Conservation (phyloP, 768 basidiomycete genomes). For the Phlegmacium glaucopus region DNA sequence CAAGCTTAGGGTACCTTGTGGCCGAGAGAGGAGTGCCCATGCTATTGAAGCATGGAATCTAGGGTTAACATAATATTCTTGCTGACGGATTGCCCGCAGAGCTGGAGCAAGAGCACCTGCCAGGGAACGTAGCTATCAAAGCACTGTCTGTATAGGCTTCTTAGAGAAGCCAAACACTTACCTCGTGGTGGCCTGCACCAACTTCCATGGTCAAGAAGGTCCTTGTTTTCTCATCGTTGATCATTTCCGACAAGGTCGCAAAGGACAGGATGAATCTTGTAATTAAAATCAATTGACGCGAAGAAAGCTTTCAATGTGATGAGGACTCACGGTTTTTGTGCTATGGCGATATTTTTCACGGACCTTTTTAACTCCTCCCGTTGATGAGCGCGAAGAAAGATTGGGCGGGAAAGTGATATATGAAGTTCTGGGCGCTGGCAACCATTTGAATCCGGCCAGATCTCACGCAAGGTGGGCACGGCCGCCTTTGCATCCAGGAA, state of each 20-base stretch:
- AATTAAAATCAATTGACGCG: neutral
- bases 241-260: slow-evolving; percentile 62
- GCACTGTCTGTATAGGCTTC: slow-evolving; percentile 4
- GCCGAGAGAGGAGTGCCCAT: slow-evolving; percentile 68
- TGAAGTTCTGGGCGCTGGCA: slow-evolving; percentile 53
- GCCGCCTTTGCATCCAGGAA: slow-evolving; percentile 38
- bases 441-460: slow-evolving; percentile 20
- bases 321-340: slow-evolving; percentile 41
- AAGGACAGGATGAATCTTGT: slow-evolving; percentile 73
- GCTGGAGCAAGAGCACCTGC: slow-evolving; percentile 54
- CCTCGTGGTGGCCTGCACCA: slow-evolving; percentile 81
- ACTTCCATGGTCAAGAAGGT: slow-evolving; percentile 80
- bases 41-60: slow-evolving; percentile 88
- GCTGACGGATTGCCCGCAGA: slow-evolving; percentile 62
- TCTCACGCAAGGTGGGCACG: slow-evolving; percentile 45
- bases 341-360: slow-evolving; percentile 49
- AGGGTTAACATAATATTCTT: slow-evolving; percentile 75
- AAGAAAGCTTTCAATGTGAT: neutral
- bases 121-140: slow-evolving; percentile 54
- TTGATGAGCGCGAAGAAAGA: slow-evolving; percentile 78
- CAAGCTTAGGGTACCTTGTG: slow-evolving; percentile 6
- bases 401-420: slow-evolving; percentile 81
- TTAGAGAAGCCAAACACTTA: slow-evolving; percentile 23
- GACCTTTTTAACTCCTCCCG: slow-evolving; percentile 65
- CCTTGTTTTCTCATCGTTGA: slow-evolving; percentile 79